phyloP scores from a whole-genome alignment of 2,329 filamentous ascomycete species.

The Arthroderma sp. region DNA sequence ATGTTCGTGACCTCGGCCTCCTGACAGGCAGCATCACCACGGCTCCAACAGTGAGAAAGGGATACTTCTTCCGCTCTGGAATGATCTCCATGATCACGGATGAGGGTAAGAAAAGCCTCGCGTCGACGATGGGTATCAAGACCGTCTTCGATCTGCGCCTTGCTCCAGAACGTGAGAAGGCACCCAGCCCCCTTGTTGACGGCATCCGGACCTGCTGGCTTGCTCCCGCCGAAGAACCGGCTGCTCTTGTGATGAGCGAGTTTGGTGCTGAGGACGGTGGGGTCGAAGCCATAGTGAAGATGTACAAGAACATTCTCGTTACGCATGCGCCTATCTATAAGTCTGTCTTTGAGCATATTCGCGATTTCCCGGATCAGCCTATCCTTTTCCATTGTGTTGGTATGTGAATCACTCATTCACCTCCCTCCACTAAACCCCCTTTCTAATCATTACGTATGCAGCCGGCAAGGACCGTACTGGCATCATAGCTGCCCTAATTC shows the following conservation, averaged over 20 bases:
- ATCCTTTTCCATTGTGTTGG: constrained; percentile 60
- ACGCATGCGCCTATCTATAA: constrained; percentile 46
- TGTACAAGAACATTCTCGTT: constrained; percentile 54
- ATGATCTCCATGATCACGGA: constrained; percentile 48
- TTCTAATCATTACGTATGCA: background rate
- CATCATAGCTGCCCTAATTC: constrained; percentile 51
- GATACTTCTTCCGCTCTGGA: constrained; percentile 54
- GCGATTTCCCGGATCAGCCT: constrained; percentile 32
- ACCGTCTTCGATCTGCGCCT: constrained; percentile 57
- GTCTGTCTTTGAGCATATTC: constrained; percentile 47
- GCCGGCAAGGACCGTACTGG: constrained; percentile 63
- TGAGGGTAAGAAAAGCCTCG: constrained; percentile 40
- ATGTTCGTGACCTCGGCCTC: constrained; percentile 55
- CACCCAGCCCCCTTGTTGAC: constrained; percentile 33
- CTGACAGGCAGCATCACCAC: constrained; percentile 18
- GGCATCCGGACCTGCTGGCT: constrained; percentile 44
- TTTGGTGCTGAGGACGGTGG: constrained; percentile 35
- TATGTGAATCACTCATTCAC: background rate
- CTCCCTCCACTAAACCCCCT: background rate
- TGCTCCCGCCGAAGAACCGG: constrained; percentile 50
- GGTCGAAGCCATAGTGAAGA: constrained; percentile 42
- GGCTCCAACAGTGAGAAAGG: constrained; percentile 17
- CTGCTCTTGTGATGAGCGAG: constrained; percentile 41
- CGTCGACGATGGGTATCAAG: constrained; percentile 41
- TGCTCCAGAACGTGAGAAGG: constrained; percentile 27